These are phyloP conservation scores for Pseudonitzschia pungens DNA, from an alignment of 108 stramenopile genomes.

Conservation along the genomic window DNA sequence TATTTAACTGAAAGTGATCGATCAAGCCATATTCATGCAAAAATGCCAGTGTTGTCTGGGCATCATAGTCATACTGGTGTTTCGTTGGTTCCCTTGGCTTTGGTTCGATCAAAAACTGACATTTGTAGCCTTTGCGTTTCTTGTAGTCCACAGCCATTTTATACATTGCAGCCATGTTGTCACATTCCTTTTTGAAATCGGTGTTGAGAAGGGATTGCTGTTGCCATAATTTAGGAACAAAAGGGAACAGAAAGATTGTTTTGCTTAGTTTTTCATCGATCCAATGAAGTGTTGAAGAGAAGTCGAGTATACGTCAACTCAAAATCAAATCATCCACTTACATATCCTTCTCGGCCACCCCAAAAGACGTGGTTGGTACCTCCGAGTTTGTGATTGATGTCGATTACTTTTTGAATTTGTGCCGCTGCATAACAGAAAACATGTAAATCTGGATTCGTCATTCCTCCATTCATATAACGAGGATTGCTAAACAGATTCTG, in stretches of 20 bases:
- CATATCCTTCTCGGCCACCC: conserved; percentile 68
- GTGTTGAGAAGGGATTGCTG: conserved; percentile 55
- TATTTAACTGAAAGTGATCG: conserved; percentile 63
- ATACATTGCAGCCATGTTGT: conserved; percentile 61
- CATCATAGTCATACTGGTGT: conserved; percentile 81
- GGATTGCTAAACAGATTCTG: conserved; percentile 64
- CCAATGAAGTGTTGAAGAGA: background rate
- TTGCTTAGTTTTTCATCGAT: background rate
- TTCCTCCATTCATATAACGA: conserved; percentile 69
- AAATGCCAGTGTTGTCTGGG: conserved; percentile 66
- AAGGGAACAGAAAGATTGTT: conserved; percentile 26
- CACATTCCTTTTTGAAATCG: conserved; percentile 55
- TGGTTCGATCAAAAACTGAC: conserved; percentile 67
- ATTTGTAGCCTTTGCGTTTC: conserved; percentile 39
- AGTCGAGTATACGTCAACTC: background rate
- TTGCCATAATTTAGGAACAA: background rate
- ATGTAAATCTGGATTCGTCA: conserved; percentile 65
- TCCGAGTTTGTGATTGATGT: conserved; percentile 57
- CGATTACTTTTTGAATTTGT: conserved; percentile 64
- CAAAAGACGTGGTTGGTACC: conserved; percentile 68
- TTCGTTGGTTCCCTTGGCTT: conserved; percentile 71
- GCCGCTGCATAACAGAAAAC: conserved; percentile 55
- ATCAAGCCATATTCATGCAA: conserved; percentile 53
- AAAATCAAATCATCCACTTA: background rate
- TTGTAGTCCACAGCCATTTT: conserved; percentile 60